These are phyloP conservation scores for Musa itinerans DNA, from an alignment of 176 grass and related monocot genomes.

Conservation along the genomic window DNA sequence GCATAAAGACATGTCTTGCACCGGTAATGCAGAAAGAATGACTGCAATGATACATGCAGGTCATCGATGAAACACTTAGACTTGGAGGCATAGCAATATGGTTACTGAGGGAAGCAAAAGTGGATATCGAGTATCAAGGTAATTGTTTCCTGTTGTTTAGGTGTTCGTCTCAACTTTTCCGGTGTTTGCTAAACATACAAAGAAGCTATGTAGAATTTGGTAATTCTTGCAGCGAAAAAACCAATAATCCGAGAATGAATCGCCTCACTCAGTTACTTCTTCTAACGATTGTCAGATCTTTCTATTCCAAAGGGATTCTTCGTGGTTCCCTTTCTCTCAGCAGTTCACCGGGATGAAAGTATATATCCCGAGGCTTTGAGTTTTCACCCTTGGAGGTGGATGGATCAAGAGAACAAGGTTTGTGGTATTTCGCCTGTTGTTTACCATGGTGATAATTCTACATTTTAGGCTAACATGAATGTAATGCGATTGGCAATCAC, in stretches of 20 bases:
- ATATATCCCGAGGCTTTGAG: slow-evolving; percentile 3
- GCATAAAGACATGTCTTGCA: too few relatives aligned
- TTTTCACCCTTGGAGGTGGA: slow-evolving; percentile 11
- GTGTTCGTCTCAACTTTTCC: too few relatives aligned
- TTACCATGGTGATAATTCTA: too few relatives aligned
- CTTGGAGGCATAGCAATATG: slow-evolving; percentile 14
- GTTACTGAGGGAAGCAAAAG: slow-evolving; percentile 16
- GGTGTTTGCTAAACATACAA: too few relatives aligned
- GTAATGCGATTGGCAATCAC: too few relatives aligned
- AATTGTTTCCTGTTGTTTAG: not conserved
- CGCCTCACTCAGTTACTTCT: not conserved
- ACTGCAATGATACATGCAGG: not conserved
- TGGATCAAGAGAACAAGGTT: slow-evolving; percentile 17
- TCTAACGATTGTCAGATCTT: slow-evolving; percentile 2
- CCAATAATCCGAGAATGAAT: too few relatives aligned
- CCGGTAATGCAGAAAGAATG: not conserved
- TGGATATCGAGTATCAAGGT: slow-evolving; percentile 9
- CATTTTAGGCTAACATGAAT: too few relatives aligned
- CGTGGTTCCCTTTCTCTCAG: slow-evolving; percentile 14
- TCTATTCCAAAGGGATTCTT: slow-evolving; percentile 3
- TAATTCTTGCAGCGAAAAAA: too few relatives aligned
- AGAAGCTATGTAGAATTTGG: too few relatives aligned
- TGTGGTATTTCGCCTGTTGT: not conserved
- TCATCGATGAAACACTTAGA: slow-evolving; percentile 10
- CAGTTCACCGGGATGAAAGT: slow-evolving; percentile 5